Evolutionary conservation across 257 asterid species (phyloP).

Genomic region (Solanum sitiens): DNA sequence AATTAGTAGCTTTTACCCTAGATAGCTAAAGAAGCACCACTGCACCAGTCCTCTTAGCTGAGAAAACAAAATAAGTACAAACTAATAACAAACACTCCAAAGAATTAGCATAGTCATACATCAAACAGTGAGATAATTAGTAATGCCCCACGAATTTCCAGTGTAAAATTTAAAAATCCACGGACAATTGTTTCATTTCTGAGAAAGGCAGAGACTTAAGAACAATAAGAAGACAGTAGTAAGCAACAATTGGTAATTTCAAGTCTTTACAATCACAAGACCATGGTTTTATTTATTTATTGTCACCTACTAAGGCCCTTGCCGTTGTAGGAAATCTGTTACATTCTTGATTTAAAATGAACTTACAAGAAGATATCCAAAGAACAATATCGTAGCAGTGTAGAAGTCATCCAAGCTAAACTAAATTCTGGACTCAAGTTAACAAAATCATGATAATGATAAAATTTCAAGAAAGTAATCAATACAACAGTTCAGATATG

Average conservation of each 20-base stretch:
- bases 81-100: neutral
- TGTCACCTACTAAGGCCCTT: neutral
- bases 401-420: neutral
- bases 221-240: neutral
- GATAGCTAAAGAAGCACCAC: neutral
- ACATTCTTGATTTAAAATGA: neutral
- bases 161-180: neutral
- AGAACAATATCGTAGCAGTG: neutral
- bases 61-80: neutral
- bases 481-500: conserved; percentile 44
- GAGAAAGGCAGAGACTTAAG: neutral
- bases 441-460: neutral
- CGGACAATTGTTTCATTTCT: neutral
- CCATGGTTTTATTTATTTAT: neutral
- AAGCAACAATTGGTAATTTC: neutral
- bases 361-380: neutral
- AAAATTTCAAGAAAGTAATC: conserved; percentile 3
- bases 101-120: neutral
- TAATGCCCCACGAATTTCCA: neutral
- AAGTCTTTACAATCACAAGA: neutral
- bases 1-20: neutral
- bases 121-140: neutral
- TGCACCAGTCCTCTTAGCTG: neutral
- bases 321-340: neutral
- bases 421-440: neutral